These are phyloP conservation scores for Tuber melanosporum DNA, from an alignment of 495 filamentous ascomycete species.

Conservation along the genomic window DNA sequence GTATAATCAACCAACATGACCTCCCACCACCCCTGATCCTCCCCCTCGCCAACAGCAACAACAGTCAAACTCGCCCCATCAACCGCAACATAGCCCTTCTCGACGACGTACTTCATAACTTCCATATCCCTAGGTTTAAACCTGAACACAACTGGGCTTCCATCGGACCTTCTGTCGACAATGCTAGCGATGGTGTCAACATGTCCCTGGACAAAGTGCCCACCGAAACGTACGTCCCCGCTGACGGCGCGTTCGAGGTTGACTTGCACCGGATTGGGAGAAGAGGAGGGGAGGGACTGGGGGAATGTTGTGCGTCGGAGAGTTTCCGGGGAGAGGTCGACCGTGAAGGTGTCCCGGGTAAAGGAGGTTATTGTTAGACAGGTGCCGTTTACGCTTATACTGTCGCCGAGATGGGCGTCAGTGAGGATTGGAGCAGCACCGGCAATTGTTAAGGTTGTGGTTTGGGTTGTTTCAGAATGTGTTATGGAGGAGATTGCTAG, in stretches of 20 bases:
- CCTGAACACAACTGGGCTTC: conserved; percentile 80
- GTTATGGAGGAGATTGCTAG: conserved; percentile 76
- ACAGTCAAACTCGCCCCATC: conserved; percentile 97
- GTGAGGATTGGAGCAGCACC: conserved; percentile 64
- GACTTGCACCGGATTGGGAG: conserved; percentile 48
- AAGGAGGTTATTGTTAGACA: conserved; percentile 81
- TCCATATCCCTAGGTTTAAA: conserved; percentile 60
- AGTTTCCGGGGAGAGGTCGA: conserved; percentile 93
- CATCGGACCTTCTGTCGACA: conserved; percentile 61
- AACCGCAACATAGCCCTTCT: conserved; percentile 92
- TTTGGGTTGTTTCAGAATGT: conserved; percentile 69
- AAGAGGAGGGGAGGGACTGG: conserved; percentile 40
- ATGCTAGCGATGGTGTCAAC: conserved; percentile 83
- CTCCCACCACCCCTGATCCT: conserved; percentile 75
- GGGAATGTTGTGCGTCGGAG: conserved; percentile 94
- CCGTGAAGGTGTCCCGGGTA: conserved; percentile 61
- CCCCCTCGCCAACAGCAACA: conserved; percentile 57
- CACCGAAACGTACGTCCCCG: conserved; percentile 81
- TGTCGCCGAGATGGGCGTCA: conserved; percentile 83
- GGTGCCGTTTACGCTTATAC: conserved; percentile 84
- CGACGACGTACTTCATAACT: conserved; percentile 77
- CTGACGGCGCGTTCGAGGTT: conserved; percentile 92
- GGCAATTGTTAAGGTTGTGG: conserved; percentile 84
- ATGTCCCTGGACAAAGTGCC: conserved; percentile 86
- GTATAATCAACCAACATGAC: conserved; percentile 99